A percentile compares a stretch with the other conserved stretches of the same genome.
Conservation (phyloP, 345 rosid species). For the Citrus medica region DNA sequence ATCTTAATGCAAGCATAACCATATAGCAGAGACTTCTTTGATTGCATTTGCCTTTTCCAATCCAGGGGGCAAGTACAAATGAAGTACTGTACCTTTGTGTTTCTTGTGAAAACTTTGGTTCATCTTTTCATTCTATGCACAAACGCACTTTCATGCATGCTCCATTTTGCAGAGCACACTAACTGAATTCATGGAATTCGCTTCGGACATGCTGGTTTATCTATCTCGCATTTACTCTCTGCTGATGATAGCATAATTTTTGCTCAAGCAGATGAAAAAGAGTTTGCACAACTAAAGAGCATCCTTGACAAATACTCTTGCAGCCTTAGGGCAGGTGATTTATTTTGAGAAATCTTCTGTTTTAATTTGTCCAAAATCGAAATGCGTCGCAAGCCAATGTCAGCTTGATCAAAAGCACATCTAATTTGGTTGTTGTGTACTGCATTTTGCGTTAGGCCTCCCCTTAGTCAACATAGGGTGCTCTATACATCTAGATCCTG, state of each 20-base stretch:
- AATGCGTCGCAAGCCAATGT: background rate
- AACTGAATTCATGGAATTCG: background rate
- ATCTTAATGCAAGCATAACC: slow-evolving; percentile 2
- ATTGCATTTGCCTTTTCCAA: slow-evolving; percentile 1
- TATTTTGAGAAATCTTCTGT: background rate
- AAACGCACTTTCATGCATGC: background rate
- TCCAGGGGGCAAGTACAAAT: slow-evolving; percentile 21
- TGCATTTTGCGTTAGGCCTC: background rate
- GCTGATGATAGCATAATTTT: background rate
- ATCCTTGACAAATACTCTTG: background rate
- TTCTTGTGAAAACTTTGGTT: slow-evolving; percentile 16
- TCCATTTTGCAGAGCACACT: background rate
- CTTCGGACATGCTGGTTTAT: background rate
- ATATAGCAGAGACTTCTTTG: slow-evolving; percentile 8
- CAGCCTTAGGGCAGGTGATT: background rate
- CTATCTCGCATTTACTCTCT: background rate
- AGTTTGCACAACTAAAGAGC: background rate
- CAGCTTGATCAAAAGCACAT: background rate
- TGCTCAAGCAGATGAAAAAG: background rate
- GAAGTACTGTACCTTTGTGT: slow-evolving; percentile 18
- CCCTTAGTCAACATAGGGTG: background rate
- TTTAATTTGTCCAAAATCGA: background rate
- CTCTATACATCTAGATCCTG: no score
- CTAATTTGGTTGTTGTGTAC: background rate
- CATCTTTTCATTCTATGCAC: background rate